Percentiles rank a stretch among this genome's conserved stretches.
These are phyloP conservation scores for Volvox reticuliferus DNA, from an alignment of 139 green algal genomes.

Conservation along the genomic window DNA sequence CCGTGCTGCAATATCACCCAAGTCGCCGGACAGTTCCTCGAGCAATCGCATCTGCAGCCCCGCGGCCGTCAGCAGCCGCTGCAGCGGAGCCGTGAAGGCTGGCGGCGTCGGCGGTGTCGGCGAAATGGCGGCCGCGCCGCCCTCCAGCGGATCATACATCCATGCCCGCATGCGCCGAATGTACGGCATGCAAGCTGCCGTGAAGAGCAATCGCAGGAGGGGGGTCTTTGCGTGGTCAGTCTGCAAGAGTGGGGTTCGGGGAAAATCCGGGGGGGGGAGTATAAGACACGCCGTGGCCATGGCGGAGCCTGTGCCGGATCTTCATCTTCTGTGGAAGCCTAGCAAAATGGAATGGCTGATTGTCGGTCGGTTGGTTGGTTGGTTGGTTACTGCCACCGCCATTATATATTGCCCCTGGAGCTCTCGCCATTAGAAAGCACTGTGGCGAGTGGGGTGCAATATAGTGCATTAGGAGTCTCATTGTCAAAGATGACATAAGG, in stretches of 20 bases:
- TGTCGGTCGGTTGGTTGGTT: too few relatives aligned
- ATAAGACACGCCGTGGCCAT: neutral
- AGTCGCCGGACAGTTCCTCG: neutral
- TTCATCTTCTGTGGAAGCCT: too few relatives aligned
- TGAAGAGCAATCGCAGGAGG: conserved; percentile 26
- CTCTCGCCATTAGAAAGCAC: too few relatives aligned
- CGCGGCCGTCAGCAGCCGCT: conserved; percentile 21
- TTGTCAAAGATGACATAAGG: too few relatives aligned
- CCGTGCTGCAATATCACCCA: neutral
- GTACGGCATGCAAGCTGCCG: conserved; percentile 23
- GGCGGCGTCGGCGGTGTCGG: neutral
- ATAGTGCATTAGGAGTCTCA: too few relatives aligned
- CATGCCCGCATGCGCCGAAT: conserved; percentile 23
- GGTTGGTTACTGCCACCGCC: too few relatives aligned
- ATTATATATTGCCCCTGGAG: too few relatives aligned
- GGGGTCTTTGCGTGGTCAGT: conserved; percentile 32
- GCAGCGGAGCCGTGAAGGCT: neutral
- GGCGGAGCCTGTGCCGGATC: too few relatives aligned
- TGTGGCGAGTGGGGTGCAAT: too few relatives aligned
- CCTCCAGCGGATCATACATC: conserved; percentile 21
- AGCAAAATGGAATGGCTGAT: too few relatives aligned
- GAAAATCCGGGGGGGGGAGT: neutral
- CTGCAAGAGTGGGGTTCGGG: neutral
- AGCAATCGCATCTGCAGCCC: conserved; percentile 34
- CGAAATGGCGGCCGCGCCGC: neutral